Evolutionary conservation across 805 yeast genomes (phyloP).

Genomic region (Zygotorulaspora chibaensis): DNA sequence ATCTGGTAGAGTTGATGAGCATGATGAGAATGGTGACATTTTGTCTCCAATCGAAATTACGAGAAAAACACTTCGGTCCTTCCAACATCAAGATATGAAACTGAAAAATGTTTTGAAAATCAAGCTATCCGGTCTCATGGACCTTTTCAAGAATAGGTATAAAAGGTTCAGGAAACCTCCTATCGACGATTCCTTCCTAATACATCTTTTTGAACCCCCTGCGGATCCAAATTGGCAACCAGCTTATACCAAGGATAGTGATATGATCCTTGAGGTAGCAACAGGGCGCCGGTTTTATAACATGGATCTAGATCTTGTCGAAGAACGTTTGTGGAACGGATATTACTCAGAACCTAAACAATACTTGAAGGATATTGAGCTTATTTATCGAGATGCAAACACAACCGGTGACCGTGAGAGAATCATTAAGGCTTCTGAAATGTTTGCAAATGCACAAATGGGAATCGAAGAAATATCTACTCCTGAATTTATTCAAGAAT

Average conservation of each 20-base stretch:
- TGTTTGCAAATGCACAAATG: constrained; percentile 94
- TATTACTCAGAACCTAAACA: constrained; percentile 90
- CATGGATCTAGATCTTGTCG: constrained; percentile 91
- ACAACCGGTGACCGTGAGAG: constrained; percentile 81
- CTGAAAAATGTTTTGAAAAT: constrained; percentile 81
- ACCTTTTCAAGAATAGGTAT: constrained; percentile 78
- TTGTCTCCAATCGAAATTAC: constrained; percentile 34
- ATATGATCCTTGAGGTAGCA: constrained; percentile 74
- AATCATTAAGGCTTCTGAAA: constrained; percentile 76
- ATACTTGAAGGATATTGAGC: constrained; percentile 75
- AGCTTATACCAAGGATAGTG: constrained; percentile 51
- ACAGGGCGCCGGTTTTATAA: constrained; percentile 73
- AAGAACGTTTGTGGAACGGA: constrained; percentile 96
- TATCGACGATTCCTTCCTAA: constrained; percentile 68
- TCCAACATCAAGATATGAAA: constrained; percentile 64
- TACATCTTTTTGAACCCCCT: constrained; percentile 71
- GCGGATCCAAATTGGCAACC: constrained; percentile 37
- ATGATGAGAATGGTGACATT: constrained; percentile 29
- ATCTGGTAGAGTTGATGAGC: constrained; percentile 8
- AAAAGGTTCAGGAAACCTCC: constrained; percentile 88
- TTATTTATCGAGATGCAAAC: constrained; percentile 75
- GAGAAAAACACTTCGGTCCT: constrained; percentile 44
- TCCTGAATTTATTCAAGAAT: constrained; percentile 68
- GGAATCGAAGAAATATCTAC: constrained; percentile 84
- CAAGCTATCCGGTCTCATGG: constrained; percentile 84